Evolutionary conservation across 2,329 filamentous ascomycete species (phyloP).

Genomic region (Aspergillus sp.): DNA sequence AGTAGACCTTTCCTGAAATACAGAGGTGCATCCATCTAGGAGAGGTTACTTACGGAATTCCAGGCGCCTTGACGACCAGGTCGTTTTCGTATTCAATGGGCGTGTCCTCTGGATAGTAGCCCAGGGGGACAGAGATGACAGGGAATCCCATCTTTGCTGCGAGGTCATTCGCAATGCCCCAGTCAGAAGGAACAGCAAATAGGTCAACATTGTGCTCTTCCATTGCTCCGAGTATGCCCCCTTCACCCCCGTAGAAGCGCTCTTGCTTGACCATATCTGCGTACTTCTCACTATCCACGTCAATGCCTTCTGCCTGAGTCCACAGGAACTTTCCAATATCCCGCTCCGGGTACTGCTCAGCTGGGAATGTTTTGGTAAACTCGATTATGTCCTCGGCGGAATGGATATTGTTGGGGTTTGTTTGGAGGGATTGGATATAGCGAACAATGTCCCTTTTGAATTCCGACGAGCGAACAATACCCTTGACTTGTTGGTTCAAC

Average conservation of each 20-base stretch:
- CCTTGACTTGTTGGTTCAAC: no score
- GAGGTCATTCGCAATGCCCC: neutral
- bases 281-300: no score
- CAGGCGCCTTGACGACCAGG: no score
- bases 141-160: neutral
- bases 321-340: no score
- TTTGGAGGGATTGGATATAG: neutral
- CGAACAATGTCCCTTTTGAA: no score
- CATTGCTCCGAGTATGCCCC: neutral
- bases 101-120: neutral
- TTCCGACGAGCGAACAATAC: no score
- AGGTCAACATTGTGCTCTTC: neutral
- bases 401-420: neutral
- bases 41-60: no score
- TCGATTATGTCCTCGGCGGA: neutral
- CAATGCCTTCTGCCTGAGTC: no score
- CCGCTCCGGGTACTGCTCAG: neutral
- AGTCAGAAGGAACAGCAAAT: neutral
- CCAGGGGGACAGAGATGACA: neutral
- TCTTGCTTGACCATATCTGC: no score
- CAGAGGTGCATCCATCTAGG: no score
- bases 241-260: neutral
- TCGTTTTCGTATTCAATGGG: no score
- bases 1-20: no score
- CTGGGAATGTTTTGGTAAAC: neutral